Base-by-base conservation (phyloP, 169 alveolate species). In the Plasmodium relictum region DNA sequence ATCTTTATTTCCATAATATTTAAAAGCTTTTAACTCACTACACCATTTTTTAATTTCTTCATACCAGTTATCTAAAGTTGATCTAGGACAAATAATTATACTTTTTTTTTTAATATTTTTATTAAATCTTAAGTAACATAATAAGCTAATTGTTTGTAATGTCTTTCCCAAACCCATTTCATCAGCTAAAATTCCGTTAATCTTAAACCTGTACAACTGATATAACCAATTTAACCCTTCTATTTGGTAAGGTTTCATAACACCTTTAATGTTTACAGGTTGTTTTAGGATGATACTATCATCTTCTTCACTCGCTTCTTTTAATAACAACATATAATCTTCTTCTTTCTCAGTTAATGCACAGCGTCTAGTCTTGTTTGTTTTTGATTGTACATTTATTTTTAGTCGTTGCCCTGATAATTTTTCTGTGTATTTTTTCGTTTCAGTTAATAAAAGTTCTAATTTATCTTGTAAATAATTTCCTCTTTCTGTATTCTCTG, bases 151-250 rank as follows among this genome's bases (percentile, higher is more conserved):
- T 0, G 99, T 97, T 94, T 98, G 97, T 24, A 98, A 97, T n/a
- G 99, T 98, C 65, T 98, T 98, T 20, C 99, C 99, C 10, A 98
- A 92, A 0, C 99, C 99, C 99, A 98, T 98, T 83, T 98, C 99
- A 90, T 98, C 99, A 6, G 99, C 99, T 73, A 98, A 90, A 24
- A 98, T 98, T 0, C 99, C 99, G 88, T 98, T 98, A 41, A 98
- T 95, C 10, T 98, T 99, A 78, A 97, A 96, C 18, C 97, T 98
- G 88, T 97, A 98, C 22, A 98, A 94, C 65, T 97, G 97, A 86
- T 97, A 99, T 39, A 98, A 93, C 99, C 99, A 98, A 89, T 98
- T 95, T 22, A 98, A 93, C 1, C 99, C 99, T 88, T 98, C 99
- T 58, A 98, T 88, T 85, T 98, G 98, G 91, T 98, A 98, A 45